Base-by-base conservation (phyloP, 345 rosid species). In the Iberis pinnata region DNA sequence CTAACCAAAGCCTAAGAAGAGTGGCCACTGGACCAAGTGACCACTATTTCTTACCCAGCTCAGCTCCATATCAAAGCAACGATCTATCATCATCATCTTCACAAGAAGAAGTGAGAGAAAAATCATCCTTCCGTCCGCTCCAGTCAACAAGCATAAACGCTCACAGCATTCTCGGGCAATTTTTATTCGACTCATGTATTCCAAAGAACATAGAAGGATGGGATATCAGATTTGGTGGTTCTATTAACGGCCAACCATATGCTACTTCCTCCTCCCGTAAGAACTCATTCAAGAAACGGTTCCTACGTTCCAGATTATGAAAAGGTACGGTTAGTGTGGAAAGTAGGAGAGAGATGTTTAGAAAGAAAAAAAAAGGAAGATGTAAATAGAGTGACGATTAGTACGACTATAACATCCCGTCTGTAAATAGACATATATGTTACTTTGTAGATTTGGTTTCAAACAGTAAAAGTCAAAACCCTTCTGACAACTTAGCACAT, bases 131-230 rank as follows among this genome's bases (percentile, higher is more conserved):
- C 27, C 73, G 71, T 53, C 40, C 73, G 7, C 65, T 77, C 14
- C 79, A 63, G 31, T 80, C 80, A 35, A 83, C 86, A 0, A 73
- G 79, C 43, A 80, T 92, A 53, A 92, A 75, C 25, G 88, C 93
- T 0, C 89, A 88, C 61, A 75, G 93, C 46, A 80, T 88, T 58
- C 96, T 92, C 10, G 98, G 98, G 4, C 75, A 88, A 38, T 61
- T 83, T 64, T 79, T 92, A 18, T 88, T 83, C 61, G 98, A 92
- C 70, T 80, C 76, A 1, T 85, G 95, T 22, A 79, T 92, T 38
- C 98, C 98, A 10, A 92, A 75, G 79, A 88, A 84, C 17, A 78
- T 92, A 8, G 98, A 92, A 73, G 98, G 96, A 0, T 88, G 98
- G 98, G 98, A 92, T 79, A 72, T 88, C 35, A 88, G 89, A 67